A percentile compares a stretch with the other conserved stretches of the same genome.
These are phyloP conservation scores for Exutisphaerella laricina DNA, from an alignment of 2,329 filamentous ascomycete genomes.

Conservation along the genomic window DNA sequence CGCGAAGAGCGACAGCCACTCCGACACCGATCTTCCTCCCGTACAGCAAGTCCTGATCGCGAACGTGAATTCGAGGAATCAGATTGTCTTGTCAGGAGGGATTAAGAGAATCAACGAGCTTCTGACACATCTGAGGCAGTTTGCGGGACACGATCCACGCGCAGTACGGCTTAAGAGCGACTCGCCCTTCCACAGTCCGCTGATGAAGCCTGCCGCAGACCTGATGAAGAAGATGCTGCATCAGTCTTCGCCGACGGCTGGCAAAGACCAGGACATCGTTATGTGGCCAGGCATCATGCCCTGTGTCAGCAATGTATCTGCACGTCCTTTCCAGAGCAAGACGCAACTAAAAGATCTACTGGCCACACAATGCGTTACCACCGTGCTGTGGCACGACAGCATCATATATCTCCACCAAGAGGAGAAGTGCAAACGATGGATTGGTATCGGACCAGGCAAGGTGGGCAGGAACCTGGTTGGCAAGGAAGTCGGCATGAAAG, in stretches of 20 bases:
- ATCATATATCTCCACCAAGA: conserved; percentile 85
- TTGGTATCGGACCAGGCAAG: conserved; percentile 89
- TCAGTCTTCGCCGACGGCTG: conserved; percentile 45
- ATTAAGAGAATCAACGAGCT: conserved; percentile 76
- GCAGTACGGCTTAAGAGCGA: conserved; percentile 82
- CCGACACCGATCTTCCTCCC: conserved; percentile 59
- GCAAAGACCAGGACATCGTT: conserved; percentile 59
- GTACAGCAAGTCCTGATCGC: conserved; percentile 86
- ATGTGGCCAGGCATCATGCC: conserved; percentile 69
- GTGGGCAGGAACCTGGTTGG: conserved; percentile 90
- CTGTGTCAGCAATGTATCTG: conserved; percentile 82
- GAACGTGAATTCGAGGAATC: conserved; percentile 93
- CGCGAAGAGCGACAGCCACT: conserved; percentile 57
- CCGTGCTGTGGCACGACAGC: conserved; percentile 90
- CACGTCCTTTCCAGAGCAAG: conserved; percentile 66
- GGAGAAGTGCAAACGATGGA: conserved; percentile 73
- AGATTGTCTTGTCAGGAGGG: conserved; percentile 88
- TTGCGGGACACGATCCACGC: conserved; percentile 83
- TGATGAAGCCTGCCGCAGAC: conserved; percentile 79
- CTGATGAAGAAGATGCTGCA: conserved; percentile 66
- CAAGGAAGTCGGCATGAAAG: conserved; percentile 88
- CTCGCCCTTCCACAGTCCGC: conserved; percentile 82
- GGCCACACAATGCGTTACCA: conserved; percentile 79
- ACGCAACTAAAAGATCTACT: conserved; percentile 73
- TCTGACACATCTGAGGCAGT: conserved; percentile 78